Base-by-base conservation (phyloP, 2,329 filamentous ascomycete species). In the Tolypocladium pustulatum region DNA sequence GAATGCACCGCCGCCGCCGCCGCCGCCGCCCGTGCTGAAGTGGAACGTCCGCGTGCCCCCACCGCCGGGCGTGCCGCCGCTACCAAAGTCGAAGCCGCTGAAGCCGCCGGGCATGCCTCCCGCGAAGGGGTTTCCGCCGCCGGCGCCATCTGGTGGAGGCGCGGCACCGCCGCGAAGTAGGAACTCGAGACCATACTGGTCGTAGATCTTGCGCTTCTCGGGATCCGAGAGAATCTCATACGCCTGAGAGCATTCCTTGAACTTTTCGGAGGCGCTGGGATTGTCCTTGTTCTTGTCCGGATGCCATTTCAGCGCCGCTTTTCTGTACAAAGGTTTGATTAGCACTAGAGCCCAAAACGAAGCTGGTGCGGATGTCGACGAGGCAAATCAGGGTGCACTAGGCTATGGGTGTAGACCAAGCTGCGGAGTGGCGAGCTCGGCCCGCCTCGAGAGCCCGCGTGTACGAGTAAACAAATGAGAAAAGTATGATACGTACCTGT, bases 251-350 rank as follows among this genome's bases (percentile, higher is more conserved):
- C 91, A 89, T 73, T 97, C 94, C 77, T 99, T 99, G 81, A 99
- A 99, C 75, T 93, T 97, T 72, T 97, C 94, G 61, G 85, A 80
- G 10, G 93, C 90, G 57, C 85, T 77, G 36, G 91, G 86, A 67
- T 93, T 91, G 76, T 96, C 87, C 74, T 92, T 92, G 81, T 97
- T 99, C 81, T 97, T 99, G 80, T 99, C 94, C 8, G 94, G 94
- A 71, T 99, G 94, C 76, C 86, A 92, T 77, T 92, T 95, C 71
- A 97, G 76, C 58, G 93, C 93, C 58, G 87, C 83, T 81, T 96
- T 96, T 63, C 89, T 91, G 72, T 60, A 12, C 30, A 56, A 36
- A 38, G 58, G 58, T 55, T 37, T 68, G 63, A 73, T 80, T 68
- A 79, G 76, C 63, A 51, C 59, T 17, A 17, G 43, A 30, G 30